Base-by-base conservation (phyloP, 768 basidiomycete species). In the Strobilomyces confusus region DNA sequence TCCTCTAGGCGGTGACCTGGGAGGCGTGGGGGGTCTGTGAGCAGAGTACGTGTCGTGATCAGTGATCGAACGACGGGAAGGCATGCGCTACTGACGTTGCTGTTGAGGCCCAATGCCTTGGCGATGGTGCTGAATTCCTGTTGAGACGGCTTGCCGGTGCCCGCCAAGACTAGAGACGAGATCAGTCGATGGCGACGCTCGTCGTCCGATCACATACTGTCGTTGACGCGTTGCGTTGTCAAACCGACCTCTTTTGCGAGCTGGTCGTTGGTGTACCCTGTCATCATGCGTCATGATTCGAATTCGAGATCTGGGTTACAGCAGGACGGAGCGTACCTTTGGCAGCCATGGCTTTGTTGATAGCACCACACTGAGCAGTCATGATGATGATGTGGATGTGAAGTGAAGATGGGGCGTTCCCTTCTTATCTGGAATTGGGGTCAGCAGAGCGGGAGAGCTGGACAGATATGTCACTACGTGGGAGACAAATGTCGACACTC, bases 41-140 rank as follows among this genome's bases (percentile, higher is more conserved):
- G 29, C 29, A 29, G 29, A 5, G 46, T 4, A 4, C 20, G 17
- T 17, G 8, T 15, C 1, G 23, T 7, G 13, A 42, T 52, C 11
- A 60, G 44, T 9, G 13, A 9, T 40, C 9, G 44, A 23, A 14
- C 13, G 44, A 9, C n/a, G 13, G 12, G 23, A 7, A 3, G 26
- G 23, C 5, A 32, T 11, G 17, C 9, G 30, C 2, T 3, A 62
- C 60, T 52, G 53, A 80, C 80, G 9, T 62, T 34, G 30, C 43
- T 55, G 23, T 66, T 59, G 59, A 84, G 74, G 17, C 63, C 69
- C 20, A 86, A 70, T 4, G 62, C 75, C 0, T 12, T 9, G 1
- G 80, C 78, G 52, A 87, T 71, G 23, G 64, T 63, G 33, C 71
- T 64, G 67, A 83, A 85, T 58, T 86, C 85, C 0, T 59, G 53